These are phyloP conservation scores for Quercus dentata DNA, from an alignment of 306 rosid genomes.

Conservation along the genomic window DNA sequence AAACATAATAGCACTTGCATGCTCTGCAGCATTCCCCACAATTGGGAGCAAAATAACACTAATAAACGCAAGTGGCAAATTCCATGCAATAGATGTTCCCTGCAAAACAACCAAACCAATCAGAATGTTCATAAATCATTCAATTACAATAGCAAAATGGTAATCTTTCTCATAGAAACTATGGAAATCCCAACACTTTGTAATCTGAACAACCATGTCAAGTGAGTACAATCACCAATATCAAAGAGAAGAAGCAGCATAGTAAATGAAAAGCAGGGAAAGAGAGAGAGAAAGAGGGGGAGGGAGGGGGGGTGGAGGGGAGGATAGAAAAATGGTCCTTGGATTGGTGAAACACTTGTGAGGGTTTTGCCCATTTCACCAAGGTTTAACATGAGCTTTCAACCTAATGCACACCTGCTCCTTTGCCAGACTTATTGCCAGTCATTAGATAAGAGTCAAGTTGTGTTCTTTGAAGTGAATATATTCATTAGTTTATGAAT, in stretches of 20 bases:
- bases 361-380: neutral
- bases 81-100: conserved; percentile 70
- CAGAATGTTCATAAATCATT: conserved; percentile 4
- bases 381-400: neutral
- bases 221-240: neutral
- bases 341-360: neutral
- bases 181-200: too few species aligned
- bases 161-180: too few species aligned
- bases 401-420: neutral
- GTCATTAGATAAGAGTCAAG: neutral
- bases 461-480: too few species aligned
- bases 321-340: too few species aligned
- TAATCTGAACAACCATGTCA: neutral
- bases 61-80: conserved; percentile 64
- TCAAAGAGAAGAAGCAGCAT: neutral
- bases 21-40: conserved; percentile 91
- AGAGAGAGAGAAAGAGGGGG: neutral
- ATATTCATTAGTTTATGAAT: too few species aligned
- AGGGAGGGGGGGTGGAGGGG: accelerated
- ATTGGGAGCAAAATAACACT: conserved; percentile 84
- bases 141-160: neutral
- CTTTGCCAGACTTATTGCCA: too few species aligned
- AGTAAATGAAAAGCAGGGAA: neutral
- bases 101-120: conserved; percentile 30
- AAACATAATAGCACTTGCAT: conserved; percentile 84